Conservation (phyloP, 495 filamentous ascomycete genomes). For the Podospora tetraspora region DNA sequence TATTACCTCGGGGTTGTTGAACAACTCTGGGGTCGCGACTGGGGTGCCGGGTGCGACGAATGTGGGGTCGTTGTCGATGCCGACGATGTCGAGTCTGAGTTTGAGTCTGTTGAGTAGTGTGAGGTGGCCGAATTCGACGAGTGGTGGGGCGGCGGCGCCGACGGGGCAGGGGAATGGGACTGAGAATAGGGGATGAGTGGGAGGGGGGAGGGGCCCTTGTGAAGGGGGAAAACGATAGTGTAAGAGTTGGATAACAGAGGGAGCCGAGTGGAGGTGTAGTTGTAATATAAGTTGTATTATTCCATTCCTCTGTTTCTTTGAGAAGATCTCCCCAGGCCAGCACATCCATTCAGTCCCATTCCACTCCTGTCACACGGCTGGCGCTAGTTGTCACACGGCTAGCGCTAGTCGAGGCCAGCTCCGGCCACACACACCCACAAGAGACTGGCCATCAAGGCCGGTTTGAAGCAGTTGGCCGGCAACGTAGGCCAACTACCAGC, state of each 20-base stretch:
- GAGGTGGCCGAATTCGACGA: conserved; percentile 3
- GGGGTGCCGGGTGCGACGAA: neutral
- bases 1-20: neutral
- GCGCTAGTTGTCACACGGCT: too few relatives aligned
- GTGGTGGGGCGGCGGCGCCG: neutral
- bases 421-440: too few relatives aligned
- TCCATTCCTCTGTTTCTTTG: too few relatives aligned
- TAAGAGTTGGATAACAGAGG: neutral
- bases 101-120: conserved; percentile 1
- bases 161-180: neutral
- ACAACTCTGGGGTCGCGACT: neutral
- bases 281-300: neutral
- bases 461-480: too few relatives aligned
- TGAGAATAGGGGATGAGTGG: neutral
- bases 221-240: neutral
- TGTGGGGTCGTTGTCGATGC: neutral
- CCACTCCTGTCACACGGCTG: too few relatives aligned
- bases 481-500: too few relatives aligned
- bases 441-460: too few relatives aligned
- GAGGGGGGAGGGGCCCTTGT: too few relatives aligned
- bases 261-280: too few relatives aligned
- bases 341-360: neutral
- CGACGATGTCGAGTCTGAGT: neutral
- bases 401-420: too few relatives aligned
- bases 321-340: too few relatives aligned